Evolutionary conservation across 495 filamentous ascomycete genomes (phyloP).

Genomic region (Podospora didyma): DNA sequence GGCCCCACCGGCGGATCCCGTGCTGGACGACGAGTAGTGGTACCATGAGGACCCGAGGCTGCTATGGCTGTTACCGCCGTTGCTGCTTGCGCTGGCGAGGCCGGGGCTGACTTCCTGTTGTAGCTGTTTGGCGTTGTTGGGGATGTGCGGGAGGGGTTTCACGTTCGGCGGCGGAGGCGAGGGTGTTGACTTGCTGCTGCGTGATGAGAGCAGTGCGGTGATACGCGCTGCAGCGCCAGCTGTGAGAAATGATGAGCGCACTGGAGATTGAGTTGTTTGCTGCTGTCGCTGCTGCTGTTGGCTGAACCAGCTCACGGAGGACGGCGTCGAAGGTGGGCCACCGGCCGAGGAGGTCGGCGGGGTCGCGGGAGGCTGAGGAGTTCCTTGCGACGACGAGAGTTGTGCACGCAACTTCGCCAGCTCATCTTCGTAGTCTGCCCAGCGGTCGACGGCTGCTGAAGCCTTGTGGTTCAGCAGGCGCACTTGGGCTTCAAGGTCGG

Average conservation of each 20-base stretch:
- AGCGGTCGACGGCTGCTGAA: constrained; percentile 69
- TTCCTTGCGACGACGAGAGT: constrained; percentile 13
- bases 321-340: constrained; percentile 17
- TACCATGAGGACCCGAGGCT: constrained; percentile 1
- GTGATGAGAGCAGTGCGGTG: neutral
- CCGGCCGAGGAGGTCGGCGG: constrained; percentile 16
- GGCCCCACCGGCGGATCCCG: neutral
- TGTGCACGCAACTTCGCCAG: constrained; percentile 60
- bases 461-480: constrained; percentile 71
- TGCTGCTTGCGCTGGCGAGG: neutral
- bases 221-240: neutral
- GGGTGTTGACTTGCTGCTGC: neutral
- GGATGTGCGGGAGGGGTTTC: neutral
- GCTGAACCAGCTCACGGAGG: constrained; percentile 22
- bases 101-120: constrained; percentile 10
- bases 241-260: neutral
- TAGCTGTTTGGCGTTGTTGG: neutral
- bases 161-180: neutral
- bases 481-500: constrained; percentile 80
- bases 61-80: constrained; percentile 8
- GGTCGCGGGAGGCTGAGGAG: constrained; percentile 9
- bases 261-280: neutral
- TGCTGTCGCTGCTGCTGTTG: neutral
- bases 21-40: neutral
- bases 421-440: constrained; percentile 95